Conservation (phyloP, 83 land plant genomes). For the Thuja plicata region DNA sequence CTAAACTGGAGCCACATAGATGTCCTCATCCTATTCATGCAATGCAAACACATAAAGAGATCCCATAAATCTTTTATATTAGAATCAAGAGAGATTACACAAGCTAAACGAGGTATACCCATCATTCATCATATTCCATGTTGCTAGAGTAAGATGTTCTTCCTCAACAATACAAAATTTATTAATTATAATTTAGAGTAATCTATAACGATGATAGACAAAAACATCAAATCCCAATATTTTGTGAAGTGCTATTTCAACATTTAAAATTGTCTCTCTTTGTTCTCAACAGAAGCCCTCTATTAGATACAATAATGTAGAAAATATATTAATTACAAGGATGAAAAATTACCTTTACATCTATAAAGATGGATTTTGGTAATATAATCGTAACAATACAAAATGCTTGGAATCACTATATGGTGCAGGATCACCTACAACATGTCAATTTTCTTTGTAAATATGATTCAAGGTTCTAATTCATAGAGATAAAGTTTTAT, state of each 20-base stretch:
- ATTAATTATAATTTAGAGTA: slow-evolving; percentile 29
- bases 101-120: slow-evolving; percentile 24
- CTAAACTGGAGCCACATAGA: slow-evolving; percentile 49
- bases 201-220: slow-evolving; percentile 14
- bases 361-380: not conserved
- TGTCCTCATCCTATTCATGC: slow-evolving; percentile 44
- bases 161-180: slow-evolving; percentile 27
- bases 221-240: not conserved
- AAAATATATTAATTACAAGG: slow-evolving; percentile 5
- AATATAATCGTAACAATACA: not conserved
- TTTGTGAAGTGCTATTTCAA: slow-evolving; percentile 28
- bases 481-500: too few relatives aligned
- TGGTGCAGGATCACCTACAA: slow-evolving; percentile 25
- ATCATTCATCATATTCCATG: slow-evolving; percentile 79
- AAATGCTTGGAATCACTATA: not conserved
- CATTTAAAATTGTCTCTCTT: slow-evolving; percentile 30
- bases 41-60: slow-evolving; percentile 8
- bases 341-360: not conserved
- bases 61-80: not conserved
- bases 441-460: too few relatives aligned
- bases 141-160: slow-evolving; percentile 58
- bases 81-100: not conserved
- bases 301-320: not conserved
- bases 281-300: slow-evolving; percentile 39
- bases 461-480: too few relatives aligned